Base-by-base conservation (phyloP, 768 basidiomycete species). In the Xerocomus brunneocitrinus region DNA sequence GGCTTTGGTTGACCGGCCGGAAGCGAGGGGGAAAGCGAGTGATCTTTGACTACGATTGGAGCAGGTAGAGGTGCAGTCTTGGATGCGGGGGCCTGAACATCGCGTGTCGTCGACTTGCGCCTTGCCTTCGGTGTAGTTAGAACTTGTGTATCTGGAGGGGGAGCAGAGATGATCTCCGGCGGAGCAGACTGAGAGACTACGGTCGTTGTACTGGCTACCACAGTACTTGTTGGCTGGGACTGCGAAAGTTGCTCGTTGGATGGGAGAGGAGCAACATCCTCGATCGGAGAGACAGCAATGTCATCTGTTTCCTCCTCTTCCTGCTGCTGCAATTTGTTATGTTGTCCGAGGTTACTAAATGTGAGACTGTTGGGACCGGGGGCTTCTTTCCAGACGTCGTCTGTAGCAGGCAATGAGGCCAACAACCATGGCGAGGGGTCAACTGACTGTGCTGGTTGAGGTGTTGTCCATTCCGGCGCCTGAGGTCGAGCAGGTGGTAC, bases 391-490 rank as follows among this genome's bases (percentile, higher is more conserved):
- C 82, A 84, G 45, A 64, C 71, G 16, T 79, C 78, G 34, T 80
- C 76, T 0, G 73, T 65, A 34, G 64, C 61, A 24, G 73, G 73
- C 50, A 82, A 73, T 5, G 79, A 78, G 10, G 80, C 72, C 47
- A 71, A 66, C 44, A 75, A 64, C 85, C 85, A 86, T 4, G 82
- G 77, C 2, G 84, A 80, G 46, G 77, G 72, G 14, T 83, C 78
- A 31, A 57, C 49, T 50, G 61, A 50, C 12, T 57, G 55, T 13
- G 48, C n/a, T 1, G 56, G 47, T 54, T 67, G 65, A 34, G 65
- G 48, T 47, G 62, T 38, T 34, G 61, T 68, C 80, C 79, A 76
- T 35, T 74, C 74, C 3, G 72, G 67, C 25, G 59, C 52, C 44
- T 65, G 62, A 16, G 62, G 45, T 44, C 52, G 60, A 49, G 65